Evolutionary conservation across 441 rosid genomes (phyloP), one percentile per base, ranked within the genome.

Genomic region (Euphorbia schlechtendalii): DNA sequence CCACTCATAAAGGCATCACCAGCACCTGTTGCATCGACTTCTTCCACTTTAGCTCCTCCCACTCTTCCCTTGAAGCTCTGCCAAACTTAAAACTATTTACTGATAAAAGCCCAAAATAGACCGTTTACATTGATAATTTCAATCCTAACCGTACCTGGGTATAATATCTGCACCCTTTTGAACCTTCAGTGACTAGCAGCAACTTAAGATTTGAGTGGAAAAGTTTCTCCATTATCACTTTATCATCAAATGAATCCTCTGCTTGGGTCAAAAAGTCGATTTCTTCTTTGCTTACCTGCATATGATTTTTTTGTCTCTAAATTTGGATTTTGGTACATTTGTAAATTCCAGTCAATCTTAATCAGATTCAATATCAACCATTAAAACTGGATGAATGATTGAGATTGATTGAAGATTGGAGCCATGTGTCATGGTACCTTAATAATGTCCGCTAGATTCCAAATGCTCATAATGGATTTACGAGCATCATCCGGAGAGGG

Each of bases 1-100:
- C 95, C 96, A 60, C 89, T 78, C 17, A 87, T 85, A 57, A 87
- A 88, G 45, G 97, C 84, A 80, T 88, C 96, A 38, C 93, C 93
- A 15, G 93, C 96, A 69, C 94, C 94, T 0, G 92, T 86, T 49
- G 93, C 85, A 74, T 90, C 90, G 25, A 86, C 84, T 10, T 87
- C 25, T 30, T 79, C 81, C 41, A 82, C 88, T 77, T 88, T 77
- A 30, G 88, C 68, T 67, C 90, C 89, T 58, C 64, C 53, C 67
- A 85, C 90, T 66, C 76, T 76, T 21, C 94, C 94, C 74, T 74
- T 86, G 69, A 90, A 86, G 71, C 74, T 82, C 97, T 86, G 77
- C 68, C 36, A 32, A 3, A 32, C n/a, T n/a, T n/a, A n/a, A n/a
- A n/a, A n/a, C n/a, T n/a, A n/a, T n/a, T n/a, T n/a, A n/a, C n/a